Base-by-base conservation (phyloP, 2,329 filamentous ascomycete species). In the Colletotrichum orbiculare region DNA sequence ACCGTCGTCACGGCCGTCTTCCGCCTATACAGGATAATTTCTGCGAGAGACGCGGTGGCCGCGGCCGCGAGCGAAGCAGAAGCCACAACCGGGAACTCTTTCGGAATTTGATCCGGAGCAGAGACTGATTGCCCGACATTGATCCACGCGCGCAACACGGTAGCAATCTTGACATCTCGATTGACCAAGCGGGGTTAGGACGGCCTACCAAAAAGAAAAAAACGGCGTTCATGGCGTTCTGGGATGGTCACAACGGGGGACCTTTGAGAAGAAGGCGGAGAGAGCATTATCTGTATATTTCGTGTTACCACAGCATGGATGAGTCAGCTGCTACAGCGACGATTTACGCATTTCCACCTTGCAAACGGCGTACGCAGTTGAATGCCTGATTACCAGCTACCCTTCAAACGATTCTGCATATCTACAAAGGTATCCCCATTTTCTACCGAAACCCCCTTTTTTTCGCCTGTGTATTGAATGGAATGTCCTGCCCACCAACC, bases 401-500 rank as follows among this genome's bases (percentile, higher is more conserved):
- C 52, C 47, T 50, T 48, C 57, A 63, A 62, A 1, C 52, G 33
- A 66, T 66, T 52, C 59, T 57, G 45, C 47, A 57, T 63, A 53
- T 63, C 53, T 66, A 62, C 63, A 63, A 52, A 66, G 53, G 53
- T 66, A 66, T 66, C 63, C 62, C 25, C 25, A 46, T 63, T 63
- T 66, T 66, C 58, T 63, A 66, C 58, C 59, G 49, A 57, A 57
- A 37, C 50, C 49, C 59, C 55, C 9, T 38, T 57, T 25, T 25
- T 56, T 63, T 66, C 63, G 63, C 63, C 63, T 48, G 42, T 63
- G 53, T 42, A 66, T 48, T 57, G 41, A 52, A 47, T 62, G 34
- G 42, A 54, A 34, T 46, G 42, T 45, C 41, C 47, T 47, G 11
- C 34, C 55, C 37, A 53, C 42, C 57, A 63, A 47, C 34, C 53